Evolutionary conservation across 352 stramenopile species (phyloP).

Genomic region (Saprolegnia parasitica): DNA sequence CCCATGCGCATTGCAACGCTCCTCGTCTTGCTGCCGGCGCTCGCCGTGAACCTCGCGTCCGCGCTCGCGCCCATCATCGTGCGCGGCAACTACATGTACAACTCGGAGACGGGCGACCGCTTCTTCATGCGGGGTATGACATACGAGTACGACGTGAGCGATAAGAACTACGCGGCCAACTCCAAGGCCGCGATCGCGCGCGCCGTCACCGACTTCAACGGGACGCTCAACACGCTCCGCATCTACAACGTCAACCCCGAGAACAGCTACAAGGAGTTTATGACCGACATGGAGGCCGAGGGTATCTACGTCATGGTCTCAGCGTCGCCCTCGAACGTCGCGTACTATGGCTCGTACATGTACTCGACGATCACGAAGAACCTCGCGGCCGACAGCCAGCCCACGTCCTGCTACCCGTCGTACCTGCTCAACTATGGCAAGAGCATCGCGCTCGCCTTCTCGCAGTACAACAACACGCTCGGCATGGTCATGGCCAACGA

Average conservation of each 20-base stretch:
- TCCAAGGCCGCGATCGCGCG: conserved; percentile 62
- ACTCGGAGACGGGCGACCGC: conserved; percentile 67
- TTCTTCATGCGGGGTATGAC: conserved; percentile 87
- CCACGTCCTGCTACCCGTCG: conserved; percentile 24
- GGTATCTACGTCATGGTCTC: conserved; percentile 79
- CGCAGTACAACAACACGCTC: conserved; percentile 30
- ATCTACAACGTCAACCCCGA: conserved; percentile 86
- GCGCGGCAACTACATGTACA: conserved; percentile 85
- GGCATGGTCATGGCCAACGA: conserved; percentile 30
- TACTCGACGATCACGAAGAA: conserved; percentile 72
- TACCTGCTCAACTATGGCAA: conserved; percentile 32
- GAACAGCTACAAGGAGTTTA: conserved; percentile 78
- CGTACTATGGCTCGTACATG: conserved; percentile 82
- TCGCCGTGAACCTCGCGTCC: not conserved
- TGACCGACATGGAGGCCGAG: conserved; percentile 71
- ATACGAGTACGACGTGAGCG: conserved; percentile 84
- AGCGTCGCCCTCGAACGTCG: conserved; percentile 72
- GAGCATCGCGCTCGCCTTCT: conserved; percentile 16
- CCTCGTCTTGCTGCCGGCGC: not conserved
- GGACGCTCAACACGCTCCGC: conserved; percentile 70
- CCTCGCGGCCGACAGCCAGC: conserved; percentile 43
- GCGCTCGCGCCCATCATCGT: conserved; percentile 46
- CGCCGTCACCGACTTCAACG: conserved; percentile 61
- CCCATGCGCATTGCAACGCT: no score
- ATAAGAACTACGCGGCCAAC: conserved; percentile 82